A percentile compares a stretch with the other conserved stretches of the same genome.
Conservation (phyloP, 208 protist genomes). For the Leishmania aethiopica region DNA sequence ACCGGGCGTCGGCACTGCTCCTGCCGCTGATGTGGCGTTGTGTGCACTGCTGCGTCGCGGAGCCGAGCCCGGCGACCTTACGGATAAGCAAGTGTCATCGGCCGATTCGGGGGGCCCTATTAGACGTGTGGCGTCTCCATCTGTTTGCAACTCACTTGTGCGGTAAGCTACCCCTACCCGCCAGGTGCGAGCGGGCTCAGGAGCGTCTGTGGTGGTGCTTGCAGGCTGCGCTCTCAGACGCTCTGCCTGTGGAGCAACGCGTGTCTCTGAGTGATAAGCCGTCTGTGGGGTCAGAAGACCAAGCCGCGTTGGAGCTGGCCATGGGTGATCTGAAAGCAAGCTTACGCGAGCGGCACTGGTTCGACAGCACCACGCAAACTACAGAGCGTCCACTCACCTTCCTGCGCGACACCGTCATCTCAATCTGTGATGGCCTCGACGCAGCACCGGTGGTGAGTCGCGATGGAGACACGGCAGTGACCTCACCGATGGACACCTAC, state of each 20-base stretch:
- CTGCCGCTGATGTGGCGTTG: conserved; percentile 3
- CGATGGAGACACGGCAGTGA: background rate
- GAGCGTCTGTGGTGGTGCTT: conserved; percentile 8
- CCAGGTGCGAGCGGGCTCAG: background rate
- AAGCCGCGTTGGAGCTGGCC: background rate
- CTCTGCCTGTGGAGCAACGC: background rate
- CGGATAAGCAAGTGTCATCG: background rate
- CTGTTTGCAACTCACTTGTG: conserved; percentile 6
- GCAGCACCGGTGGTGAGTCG: background rate
- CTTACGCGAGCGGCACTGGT: background rate
- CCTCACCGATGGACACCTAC: conserved; percentile 8
- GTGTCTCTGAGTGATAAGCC: background rate
- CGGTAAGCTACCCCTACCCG: conserved; percentile 7
- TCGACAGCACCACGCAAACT: background rate
- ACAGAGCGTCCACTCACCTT: background rate
- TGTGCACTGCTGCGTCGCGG: conserved; percentile 1
- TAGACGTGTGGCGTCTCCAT: conserved; percentile 6
- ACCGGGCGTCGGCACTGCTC: background rate
- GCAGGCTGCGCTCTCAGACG: background rate
- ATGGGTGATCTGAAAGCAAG: background rate
- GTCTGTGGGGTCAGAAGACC: background rate
- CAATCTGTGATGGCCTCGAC: background rate
- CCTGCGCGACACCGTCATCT: background rate
- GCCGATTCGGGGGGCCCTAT: background rate
- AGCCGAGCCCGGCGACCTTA: background rate